Percentiles rank a stretch among this genome's conserved stretches.
Evolutionary conservation across 2,329 filamentous ascomycete species (phyloP).

Genomic region (Epichloe glyceriae): DNA sequence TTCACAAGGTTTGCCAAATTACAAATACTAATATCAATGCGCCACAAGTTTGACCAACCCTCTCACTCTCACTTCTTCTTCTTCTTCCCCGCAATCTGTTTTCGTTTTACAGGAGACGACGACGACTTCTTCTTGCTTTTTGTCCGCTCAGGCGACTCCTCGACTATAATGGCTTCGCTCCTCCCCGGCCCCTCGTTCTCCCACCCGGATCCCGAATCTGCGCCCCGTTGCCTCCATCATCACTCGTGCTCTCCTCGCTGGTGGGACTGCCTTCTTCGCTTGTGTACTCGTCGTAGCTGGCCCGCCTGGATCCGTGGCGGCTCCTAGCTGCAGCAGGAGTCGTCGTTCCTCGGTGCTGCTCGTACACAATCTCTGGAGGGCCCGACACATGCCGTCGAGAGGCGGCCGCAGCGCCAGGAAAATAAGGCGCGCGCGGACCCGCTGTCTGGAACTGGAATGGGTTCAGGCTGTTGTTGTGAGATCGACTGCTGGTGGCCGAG

Average conservation of each 20-base stretch:
- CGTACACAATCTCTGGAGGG: slow-evolving; percentile 16
- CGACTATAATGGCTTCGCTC: slow-evolving; percentile 27
- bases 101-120: slow-evolving; percentile 31
- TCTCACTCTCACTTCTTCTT: slow-evolving; percentile 16
- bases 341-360: slow-evolving; percentile 13
- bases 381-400: slow-evolving; percentile 26
- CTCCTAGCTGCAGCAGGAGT: slow-evolving; percentile 21
- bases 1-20: not conserved
- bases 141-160: slow-evolving; percentile 21
- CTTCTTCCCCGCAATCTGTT: slow-evolving; percentile 14
- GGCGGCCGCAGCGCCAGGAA: slow-evolving; percentile 18
- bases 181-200: slow-evolving; percentile 10
- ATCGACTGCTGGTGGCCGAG: slow-evolving; percentile 15
- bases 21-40: not conserved
- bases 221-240: slow-evolving; percentile 23
- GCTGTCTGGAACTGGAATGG: slow-evolving; percentile 42
- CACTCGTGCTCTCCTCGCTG: slow-evolving; percentile 24
- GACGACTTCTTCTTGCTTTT: slow-evolving; percentile 29
- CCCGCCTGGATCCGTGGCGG: slow-evolving; percentile 16
- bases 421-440: slow-evolving; percentile 26
- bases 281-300: slow-evolving; percentile 20
- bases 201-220: slow-evolving; percentile 16
- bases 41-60: not conserved
- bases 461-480: slow-evolving; percentile 19
- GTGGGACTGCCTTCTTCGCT: slow-evolving; percentile 23